Conservation (phyloP, 495 filamentous ascomycete genomes). For the Neurospora intermedia region DNA sequence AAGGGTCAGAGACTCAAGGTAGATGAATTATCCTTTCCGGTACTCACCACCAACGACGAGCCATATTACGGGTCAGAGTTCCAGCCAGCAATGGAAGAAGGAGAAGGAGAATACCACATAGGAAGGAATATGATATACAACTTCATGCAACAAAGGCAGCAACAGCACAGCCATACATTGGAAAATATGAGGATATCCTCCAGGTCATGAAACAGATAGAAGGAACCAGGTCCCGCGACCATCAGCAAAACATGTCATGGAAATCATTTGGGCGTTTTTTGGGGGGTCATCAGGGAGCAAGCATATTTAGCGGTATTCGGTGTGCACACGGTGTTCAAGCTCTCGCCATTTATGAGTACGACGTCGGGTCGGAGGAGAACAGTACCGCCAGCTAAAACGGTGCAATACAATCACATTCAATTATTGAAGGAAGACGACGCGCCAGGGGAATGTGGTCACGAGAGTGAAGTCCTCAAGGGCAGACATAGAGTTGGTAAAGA, state of each 20-base stretch:
- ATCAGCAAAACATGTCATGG: not conserved
- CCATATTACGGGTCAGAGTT: not conserved
- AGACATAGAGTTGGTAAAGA: not conserved
- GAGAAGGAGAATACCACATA: not conserved
- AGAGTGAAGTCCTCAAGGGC: not conserved
- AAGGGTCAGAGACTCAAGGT: not conserved
- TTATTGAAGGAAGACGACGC: not conserved
- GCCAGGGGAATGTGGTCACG: not conserved
- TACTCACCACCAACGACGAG: not conserved
- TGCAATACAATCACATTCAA: not conserved
- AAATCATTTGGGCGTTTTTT: not conserved
- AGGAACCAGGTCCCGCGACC: not conserved
- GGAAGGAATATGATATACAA: not conserved
- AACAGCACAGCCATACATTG: not conserved
- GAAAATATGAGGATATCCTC: not conserved
- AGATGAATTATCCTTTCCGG: not conserved
- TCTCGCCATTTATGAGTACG: not conserved
- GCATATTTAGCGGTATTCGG: not conserved
- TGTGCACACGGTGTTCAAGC: not conserved
- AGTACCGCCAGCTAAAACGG: slow-evolving; percentile 4
- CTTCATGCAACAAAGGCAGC: not conserved
- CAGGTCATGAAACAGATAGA: not conserved
- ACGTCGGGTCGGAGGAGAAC: slow-evolving; percentile 3
- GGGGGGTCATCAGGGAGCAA: not conserved
- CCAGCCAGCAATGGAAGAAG: not conserved